Evolutionary conservation across 1,139 yeast genomes (phyloP), one percentile per base, ranked within the genome.

Genomic region (Meyerozyma athensensis): DNA sequence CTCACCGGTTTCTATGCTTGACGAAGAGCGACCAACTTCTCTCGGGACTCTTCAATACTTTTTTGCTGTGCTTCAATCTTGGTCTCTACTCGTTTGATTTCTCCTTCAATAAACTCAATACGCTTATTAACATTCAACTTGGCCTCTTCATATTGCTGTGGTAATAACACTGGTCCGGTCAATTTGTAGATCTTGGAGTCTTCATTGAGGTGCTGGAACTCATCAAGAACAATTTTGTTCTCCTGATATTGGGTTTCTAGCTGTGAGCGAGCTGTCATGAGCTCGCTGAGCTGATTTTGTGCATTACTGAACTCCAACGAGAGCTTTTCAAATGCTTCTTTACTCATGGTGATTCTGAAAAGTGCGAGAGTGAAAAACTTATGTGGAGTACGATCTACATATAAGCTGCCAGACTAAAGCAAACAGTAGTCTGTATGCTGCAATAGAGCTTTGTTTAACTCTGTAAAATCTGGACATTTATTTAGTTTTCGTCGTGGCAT

Each of bases 161-260:
- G 97, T 44, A 92, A 70, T 44, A 92, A 70, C 6, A 90, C 89
- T 8, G 96, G 96, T 1, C 98, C 98, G 16, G 92, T 85, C 47
- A 90, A 72, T 60, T 92, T 92, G 65, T 78, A 92, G 26, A 92
- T 81, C 50, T 84, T 85, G 13, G 94, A 73, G 30, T 62, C 65
- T 35, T 72, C 78, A 46, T 77, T 68, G 45, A 89, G 63, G 37
- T 63, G 59, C 16, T 71, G 75, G 52, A 92, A 85, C 60, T 92
- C 97, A 28, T 77, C 80, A 50, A 81, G 71, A n/a, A 92, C 98
- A 37, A 92, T 89, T 54, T 81, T 82, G 62, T 90, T 90, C 59
- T 92, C 98, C 60, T 92, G 97, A 49, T 63, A 74, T 56, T 84
- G 94, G 1, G 92, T 82, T 53, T 84, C 94, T 32, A 84, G 65